Evolutionary conservation across 805 yeast species (phyloP).

Genomic region (Monosporozyma siamensis): DNA sequence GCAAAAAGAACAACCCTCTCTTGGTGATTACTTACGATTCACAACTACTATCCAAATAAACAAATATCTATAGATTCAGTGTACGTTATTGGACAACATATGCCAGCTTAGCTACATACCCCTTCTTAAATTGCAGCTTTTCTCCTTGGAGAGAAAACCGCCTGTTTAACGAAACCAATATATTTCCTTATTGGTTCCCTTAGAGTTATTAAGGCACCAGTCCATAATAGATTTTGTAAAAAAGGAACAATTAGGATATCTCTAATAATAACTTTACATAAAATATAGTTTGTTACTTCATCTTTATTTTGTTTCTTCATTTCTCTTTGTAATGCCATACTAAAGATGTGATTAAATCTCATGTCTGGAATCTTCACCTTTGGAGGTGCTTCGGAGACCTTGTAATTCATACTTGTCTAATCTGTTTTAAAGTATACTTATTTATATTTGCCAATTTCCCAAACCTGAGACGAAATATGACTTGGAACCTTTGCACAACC

Average conservation of each 20-base stretch:
- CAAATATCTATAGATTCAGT: too few relatives aligned
- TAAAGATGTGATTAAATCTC: conserved; percentile 56
- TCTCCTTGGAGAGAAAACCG: conserved; percentile 17
- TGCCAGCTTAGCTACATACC: too few relatives aligned
- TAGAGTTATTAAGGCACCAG: conserved; percentile 32
- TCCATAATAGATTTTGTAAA: conserved; percentile 42
- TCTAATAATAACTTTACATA: conserved; percentile 37
- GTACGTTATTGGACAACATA: too few relatives aligned
- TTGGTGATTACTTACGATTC: too few relatives aligned
- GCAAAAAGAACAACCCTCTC: too few relatives aligned
- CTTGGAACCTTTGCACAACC: too few relatives aligned
- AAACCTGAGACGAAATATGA: too few relatives aligned
- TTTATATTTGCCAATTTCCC: too few relatives aligned
- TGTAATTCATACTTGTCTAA: background rate
- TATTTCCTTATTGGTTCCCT: conserved; percentile 30
- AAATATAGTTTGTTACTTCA: conserved; percentile 11
- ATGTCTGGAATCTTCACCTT: conserved; percentile 44
- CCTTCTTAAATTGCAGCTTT: background rate
- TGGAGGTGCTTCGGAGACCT: background rate
- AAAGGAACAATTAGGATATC: conserved; percentile 48
- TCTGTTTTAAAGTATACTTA: too few relatives aligned
- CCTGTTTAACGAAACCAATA: conserved; percentile 19
- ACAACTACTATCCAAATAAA: too few relatives aligned
- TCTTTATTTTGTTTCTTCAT: conserved; percentile 14
- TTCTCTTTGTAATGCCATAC: conserved; percentile 30